These are phyloP conservation scores for Tetracentron sinense DNA, from an alignment of 164 flowering plant species.

Conservation along the genomic window DNA sequence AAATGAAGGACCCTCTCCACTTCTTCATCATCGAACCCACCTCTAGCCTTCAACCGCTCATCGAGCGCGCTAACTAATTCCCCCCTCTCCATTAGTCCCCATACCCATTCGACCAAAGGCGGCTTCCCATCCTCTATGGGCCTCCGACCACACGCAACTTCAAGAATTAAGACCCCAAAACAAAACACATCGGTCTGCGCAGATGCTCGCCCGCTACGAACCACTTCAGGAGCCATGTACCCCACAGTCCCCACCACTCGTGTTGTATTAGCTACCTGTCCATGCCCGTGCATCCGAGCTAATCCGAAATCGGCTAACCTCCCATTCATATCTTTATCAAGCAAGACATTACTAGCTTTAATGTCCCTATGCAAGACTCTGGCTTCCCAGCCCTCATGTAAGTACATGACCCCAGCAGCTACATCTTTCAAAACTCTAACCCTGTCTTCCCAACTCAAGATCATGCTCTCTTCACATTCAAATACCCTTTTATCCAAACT, in stretches of 20 bases:
- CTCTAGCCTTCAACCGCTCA: slow-evolving; percentile 25
- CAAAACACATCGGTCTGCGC: slow-evolving; percentile 54
- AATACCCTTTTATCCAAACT: slow-evolving; percentile 60
- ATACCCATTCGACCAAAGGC: slow-evolving; percentile 44
- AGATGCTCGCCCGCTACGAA: slow-evolving; percentile 51
- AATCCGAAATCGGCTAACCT: slow-evolving; percentile 69
- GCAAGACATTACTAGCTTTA: slow-evolving; percentile 65
- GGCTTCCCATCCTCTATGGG: slow-evolving; percentile 56
- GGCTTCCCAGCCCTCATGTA: slow-evolving; percentile 69
- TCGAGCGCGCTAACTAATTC: slow-evolving; percentile 38
- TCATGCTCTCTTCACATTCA: slow-evolving; percentile 32
- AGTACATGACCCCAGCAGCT: slow-evolving; percentile 50
- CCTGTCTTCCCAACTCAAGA: slow-evolving; percentile 41
- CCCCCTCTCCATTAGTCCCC: slow-evolving; percentile 33
- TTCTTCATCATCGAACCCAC: slow-evolving; percentile 38
- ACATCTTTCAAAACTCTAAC: slow-evolving; percentile 49
- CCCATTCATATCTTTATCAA: slow-evolving; percentile 64
- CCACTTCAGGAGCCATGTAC: slow-evolving; percentile 61
- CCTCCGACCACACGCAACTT: slow-evolving; percentile 60
- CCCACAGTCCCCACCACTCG: slow-evolving; percentile 66
- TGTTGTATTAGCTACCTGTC: slow-evolving; percentile 38
- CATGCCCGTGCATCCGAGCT: slow-evolving; percentile 56
- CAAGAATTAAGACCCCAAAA: slow-evolving; percentile 54
- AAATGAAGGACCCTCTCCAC: slow-evolving; percentile 43
- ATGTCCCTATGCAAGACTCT: slow-evolving; percentile 68